Evolutionary conservation across 768 basidiomycete species (phyloP).

Genomic region (Podaxis sp.): DNA sequence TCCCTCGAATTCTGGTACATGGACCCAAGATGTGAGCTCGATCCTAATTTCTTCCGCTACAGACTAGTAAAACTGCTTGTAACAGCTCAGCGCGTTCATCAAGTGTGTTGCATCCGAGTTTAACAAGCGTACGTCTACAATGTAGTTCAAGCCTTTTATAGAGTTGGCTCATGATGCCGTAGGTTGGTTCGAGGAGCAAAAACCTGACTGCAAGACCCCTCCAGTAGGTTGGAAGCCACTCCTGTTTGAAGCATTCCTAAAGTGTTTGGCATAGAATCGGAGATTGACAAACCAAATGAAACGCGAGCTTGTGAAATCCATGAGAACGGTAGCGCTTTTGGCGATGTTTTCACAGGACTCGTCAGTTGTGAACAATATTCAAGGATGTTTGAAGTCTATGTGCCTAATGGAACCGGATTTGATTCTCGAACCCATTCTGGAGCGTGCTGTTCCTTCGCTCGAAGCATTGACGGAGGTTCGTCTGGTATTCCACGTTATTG

Average conservation of each 20-base stretch:
- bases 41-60: not conserved
- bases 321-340: slow-evolving; percentile 81
- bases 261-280: slow-evolving; percentile 49
- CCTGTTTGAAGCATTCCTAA: not conserved
- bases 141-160: not conserved
- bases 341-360: slow-evolving; percentile 89
- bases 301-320: slow-evolving; percentile 78
- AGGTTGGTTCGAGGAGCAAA: slow-evolving; percentile 81
- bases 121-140: slow-evolving; percentile 59
- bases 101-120: slow-evolving; percentile 84
- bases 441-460: slow-evolving; percentile 83
- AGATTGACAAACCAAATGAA: slow-evolving; percentile 78
- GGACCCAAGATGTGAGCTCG: slow-evolving; percentile 68
- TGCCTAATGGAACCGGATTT: slow-evolving; percentile 84
- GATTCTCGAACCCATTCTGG: slow-evolving; percentile 77
- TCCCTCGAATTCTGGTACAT: slow-evolving; percentile 82
- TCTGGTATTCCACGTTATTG: slow-evolving; percentile 3
- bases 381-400: slow-evolving; percentile 81
- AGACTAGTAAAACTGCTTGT: not conserved
- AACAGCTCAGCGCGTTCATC: slow-evolving; percentile 78
- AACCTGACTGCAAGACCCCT: slow-evolving; percentile 80
- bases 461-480: slow-evolving; percentile 83
- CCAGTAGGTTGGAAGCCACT: slow-evolving; percentile 32
- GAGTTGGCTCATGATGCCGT: slow-evolving; percentile 14
- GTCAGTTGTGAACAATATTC: slow-evolving; percentile 71